Base-by-base conservation (phyloP, 208 protist species). In the Trypanosoma conorhini region DNA sequence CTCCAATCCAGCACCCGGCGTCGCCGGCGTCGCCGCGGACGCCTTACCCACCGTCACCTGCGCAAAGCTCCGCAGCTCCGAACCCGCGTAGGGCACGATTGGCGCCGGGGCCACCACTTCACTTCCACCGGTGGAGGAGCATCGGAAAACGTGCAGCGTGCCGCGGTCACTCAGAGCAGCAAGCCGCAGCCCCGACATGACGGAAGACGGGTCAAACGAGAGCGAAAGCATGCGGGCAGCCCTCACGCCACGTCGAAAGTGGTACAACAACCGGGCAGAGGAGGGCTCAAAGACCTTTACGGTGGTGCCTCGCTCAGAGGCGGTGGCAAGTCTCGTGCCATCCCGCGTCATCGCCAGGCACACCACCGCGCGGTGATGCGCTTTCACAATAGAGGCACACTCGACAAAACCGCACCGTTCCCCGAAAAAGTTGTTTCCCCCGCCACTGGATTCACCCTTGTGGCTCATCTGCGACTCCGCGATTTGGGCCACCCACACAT, bases 121-220 rank as follows among this genome's bases (percentile, higher is more conserved):
- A 51, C 64, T 51, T n/a, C 64, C 44, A 21, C 63, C 71, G 13
- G 40, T 7, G 19, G 50, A 17, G 30, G 40, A 33, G 67, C 72
- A 76, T 44, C 67, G 63, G 62, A 94, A 94, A 15, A 94, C 51
- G 60, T 91, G 85, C 48, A 94, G 68, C 5, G 86, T 91, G 22
- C 80, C 83, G 38, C 78, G 77, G 21, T 73, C 71, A 66, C 85
- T 90, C 24, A 91, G 68, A 5, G 84, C 85, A 0, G 84, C 85
- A 7, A 89, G 52, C 8, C 67, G 61, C 15, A 67, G 42, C 9
- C 74, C 80, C 30, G 76, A 64, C 15, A 30, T 48, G 10, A 42
- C 51, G 9, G 50, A 30, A 3, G 52, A 42, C 0, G 62, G 15
- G 58, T 81, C 76, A 67, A 94, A 78, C 3, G 79, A 84, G 5